Evolutionary conservation across 2,329 filamentous ascomycete genomes (phyloP), one percentile per base, ranked within the genome.

Genomic region (Fusarium scirpi): DNA sequence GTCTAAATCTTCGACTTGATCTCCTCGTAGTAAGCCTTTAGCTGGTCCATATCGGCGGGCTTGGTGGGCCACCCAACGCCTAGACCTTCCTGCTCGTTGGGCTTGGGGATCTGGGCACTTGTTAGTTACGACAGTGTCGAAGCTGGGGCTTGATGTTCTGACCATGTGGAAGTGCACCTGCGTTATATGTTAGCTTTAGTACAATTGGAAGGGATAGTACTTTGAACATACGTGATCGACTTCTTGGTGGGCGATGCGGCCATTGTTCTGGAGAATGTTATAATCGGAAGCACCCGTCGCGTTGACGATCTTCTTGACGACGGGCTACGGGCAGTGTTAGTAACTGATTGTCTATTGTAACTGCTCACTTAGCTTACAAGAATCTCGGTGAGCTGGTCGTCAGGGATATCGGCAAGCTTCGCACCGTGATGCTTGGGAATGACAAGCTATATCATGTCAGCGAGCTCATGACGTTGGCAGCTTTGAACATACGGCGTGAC

Each of bases 221-320:
- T 40, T 20, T 30, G 44, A 25, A 83, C 89, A 83, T 83, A 96
- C 95, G 83, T 99, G 96, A 73, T 94, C 92, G 67, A 99, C 95
- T 70, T 92, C 85, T 83, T 98, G 96, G 81, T 99, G 96, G 20
- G 96, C 96, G 76, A 95, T 88, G 24, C 88, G 85, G 55, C 96
- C 96, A 78, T 99, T 99, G 84, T 99, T 99, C 84, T 99, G 96
- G 64, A 99, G 84, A 51, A 99, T 88, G 78, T 99, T 99, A 86
- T 94, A 99, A 80, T 98, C 88, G 54, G 85, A 84, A 6, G 92
- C 90, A 40, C 93, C 93, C 6, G 89, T 90, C 29, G 94, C 95
- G 22, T 85, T 81, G 51, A 92, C 94, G 49, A 99, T 89, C 81
- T 92, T 95, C 87, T 97, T 98, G 49, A 93, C 91, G 18, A 77